A percentile compares a stretch with the other conserved stretches of the same genome.
phyloP scores from a whole-genome alignment of 2,329 filamentous ascomycete genomes.

The Sarocladium oryzae region DNA sequence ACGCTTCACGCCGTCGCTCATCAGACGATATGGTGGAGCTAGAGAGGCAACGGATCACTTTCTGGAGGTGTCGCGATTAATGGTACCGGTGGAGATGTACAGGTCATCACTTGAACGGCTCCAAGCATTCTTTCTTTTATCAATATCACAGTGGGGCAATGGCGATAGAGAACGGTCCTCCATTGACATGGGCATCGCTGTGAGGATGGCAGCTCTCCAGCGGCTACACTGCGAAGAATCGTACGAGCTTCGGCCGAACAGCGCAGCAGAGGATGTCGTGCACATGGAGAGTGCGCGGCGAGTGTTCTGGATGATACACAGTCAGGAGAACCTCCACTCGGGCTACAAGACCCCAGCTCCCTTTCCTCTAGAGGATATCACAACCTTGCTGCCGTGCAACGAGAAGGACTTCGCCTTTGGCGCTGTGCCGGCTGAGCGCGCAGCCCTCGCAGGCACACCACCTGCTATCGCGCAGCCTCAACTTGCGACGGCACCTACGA shows the following conservation, averaged over 20 bases:
- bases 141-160: constrained; percentile 27
- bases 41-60: constrained; percentile 22
- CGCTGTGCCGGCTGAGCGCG: constrained; percentile 19
- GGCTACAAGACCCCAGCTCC: constrained; percentile 25
- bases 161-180: constrained; percentile 23
- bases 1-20: constrained; percentile 22
- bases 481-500: constrained; percentile 15
- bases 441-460: constrained; percentile 25
- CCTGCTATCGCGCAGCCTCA: constrained; percentile 21
- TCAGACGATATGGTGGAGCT: constrained; percentile 17
- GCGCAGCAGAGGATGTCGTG: constrained; percentile 23
- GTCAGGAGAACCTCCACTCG: constrained; percentile 30
- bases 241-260: constrained; percentile 20
- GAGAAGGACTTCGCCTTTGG: constrained; percentile 33
- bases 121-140: constrained; percentile 25
- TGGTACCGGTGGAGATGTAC: constrained; percentile 23
- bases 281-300: constrained; percentile 26
- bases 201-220: constrained; percentile 28
- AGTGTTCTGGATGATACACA: constrained; percentile 32
- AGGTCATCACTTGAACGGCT: constrained; percentile 20
- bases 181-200: constrained; percentile 31
- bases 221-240: constrained; percentile 30
- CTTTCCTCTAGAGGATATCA: constrained; percentile 29
- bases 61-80: constrained; percentile 17
- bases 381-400: constrained; percentile 27